Evolutionary conservation across 352 stramenopile genomes (phyloP).

Genomic region (Globisporangium radiosum): DNA sequence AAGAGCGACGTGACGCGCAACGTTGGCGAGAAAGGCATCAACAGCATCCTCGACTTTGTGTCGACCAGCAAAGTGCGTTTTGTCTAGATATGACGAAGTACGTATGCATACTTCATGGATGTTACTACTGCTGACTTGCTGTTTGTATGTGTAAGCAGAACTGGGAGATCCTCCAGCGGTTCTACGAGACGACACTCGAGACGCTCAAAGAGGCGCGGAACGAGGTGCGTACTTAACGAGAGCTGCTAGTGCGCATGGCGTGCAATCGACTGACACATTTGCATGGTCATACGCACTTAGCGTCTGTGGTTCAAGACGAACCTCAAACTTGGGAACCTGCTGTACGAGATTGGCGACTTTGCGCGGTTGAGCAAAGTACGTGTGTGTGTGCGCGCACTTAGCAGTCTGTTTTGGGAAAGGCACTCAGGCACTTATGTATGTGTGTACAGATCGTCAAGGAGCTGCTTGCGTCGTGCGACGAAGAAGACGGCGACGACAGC

Average conservation of each 20-base stretch:
- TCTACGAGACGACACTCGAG: constrained; percentile 83
- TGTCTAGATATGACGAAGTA: not conserved
- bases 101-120: too few species aligned
- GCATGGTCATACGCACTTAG: constrained; percentile 13
- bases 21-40: constrained; percentile 94
- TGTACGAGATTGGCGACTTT: constrained; percentile 84
- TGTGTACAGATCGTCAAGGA: constrained; percentile 65
- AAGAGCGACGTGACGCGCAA: constrained; percentile 89
- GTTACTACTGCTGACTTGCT: too few species aligned
- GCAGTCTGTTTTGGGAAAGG: not conserved
- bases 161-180: constrained; percentile 78
- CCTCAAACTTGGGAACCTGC: constrained; percentile 91
- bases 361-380: constrained; percentile 60
- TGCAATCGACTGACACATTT: too few species aligned
- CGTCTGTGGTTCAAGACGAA: constrained; percentile 96
- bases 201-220: constrained; percentile 80
- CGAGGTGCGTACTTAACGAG: constrained; percentile 20
- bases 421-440: not conserved
- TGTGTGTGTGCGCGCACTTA: too few species aligned
- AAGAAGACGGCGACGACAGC: constrained; percentile 81
- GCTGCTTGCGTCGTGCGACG: constrained; percentile 79
- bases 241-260: too few species aligned
- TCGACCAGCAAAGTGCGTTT: constrained; percentile 70
- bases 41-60: constrained; percentile 93
- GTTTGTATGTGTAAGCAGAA: constrained; percentile 25